Base-by-base conservation (phyloP, 1,284 basidiomycete genomes). In the Puccinia horiana region DNA sequence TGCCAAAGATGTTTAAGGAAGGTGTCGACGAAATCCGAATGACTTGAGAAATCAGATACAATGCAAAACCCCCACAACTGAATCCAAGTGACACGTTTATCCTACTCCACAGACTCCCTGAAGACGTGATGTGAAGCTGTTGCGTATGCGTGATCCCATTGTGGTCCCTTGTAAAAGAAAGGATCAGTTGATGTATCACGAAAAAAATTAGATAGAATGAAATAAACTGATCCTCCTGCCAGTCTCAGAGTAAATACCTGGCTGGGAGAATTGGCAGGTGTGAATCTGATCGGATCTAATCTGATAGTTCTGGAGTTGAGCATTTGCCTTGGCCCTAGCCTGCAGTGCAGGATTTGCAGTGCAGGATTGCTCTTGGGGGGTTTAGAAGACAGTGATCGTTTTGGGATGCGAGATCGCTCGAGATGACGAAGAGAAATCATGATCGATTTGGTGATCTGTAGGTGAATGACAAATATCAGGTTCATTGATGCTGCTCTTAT, bases 351-450 rank as follows among this genome's bases (percentile, higher is more conserved):
- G n/a, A n/a, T n/a, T n/a, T n/a, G n/a, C n/a, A n/a, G n/a, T n/a
- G n/a, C 80, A 37, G 80, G 73, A 58, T 82, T 75, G 47, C 80
- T 82, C 40, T 76, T 82, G 0, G 80, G 80, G 63, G 80, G 80
- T 35, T 69, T 75, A 35, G 80, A 82, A 18, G 69, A 35, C 9
- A 75, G 37, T 23, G 73, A 42, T 2, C 52, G n/a, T 40, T 37
- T 52, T 0, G 26, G 11, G n/a, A n/a, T 37, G 56, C 0, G 75
- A 63, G 11, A 29, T 14, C 18, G 26, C 9, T 42, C 32, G 75
- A 26, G 52, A 35, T 11, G 69, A 26, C 5, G 72, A 74, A 52
- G 56, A 42, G 14, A 75, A n/a, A 29, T 76, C n/a, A 76, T 76
- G 75, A 32, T 76, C 56, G 44, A 61, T 61, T 18, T 18, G 70